A percentile compares a stretch with the other conserved stretches of the same genome.
These are phyloP conservation scores for Suhomyces sp. DNA, from an alignment of 805 yeast species.

Conservation along the genomic window DNA sequence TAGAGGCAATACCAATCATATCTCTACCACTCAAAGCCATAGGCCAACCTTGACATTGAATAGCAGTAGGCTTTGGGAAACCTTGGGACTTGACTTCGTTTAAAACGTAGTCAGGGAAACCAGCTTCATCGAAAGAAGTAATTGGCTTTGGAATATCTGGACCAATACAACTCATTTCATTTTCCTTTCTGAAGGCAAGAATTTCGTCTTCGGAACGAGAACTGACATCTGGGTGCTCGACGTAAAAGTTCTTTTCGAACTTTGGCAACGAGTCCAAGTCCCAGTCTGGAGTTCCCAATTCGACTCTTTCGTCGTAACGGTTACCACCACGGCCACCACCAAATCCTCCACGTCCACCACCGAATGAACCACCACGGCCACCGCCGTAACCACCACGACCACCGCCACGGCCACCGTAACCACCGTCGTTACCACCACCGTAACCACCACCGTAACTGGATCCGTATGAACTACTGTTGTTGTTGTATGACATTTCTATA, in stretches of 20 bases:
- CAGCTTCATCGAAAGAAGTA: conserved; percentile 91
- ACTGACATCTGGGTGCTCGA: conserved; percentile 77
- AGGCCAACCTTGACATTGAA: conserved; percentile 99
- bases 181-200: conserved; percentile 68
- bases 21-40: conserved; percentile 99
- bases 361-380: conserved; percentile 36
- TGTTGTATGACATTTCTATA: conserved; percentile 41
- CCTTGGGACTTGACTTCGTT: conserved; percentile 88
- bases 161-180: conserved; percentile 86
- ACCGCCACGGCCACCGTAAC: conserved; percentile 18
- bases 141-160: conserved; percentile 91
- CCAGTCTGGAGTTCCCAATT: conserved; percentile 76
- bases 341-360: conserved; percentile 35
- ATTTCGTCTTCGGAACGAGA: conserved; percentile 75
- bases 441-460: conserved; percentile 17
- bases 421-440: conserved; percentile 32
- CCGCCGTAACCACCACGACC: conserved; percentile 36
- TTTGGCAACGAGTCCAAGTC: conserved; percentile 74
- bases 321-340: conserved; percentile 36
- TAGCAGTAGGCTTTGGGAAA: conserved; percentile 90
- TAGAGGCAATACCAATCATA: conserved; percentile 97
- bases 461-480: conserved; percentile 38
- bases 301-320: conserved; percentile 43
- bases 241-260: conserved; percentile 93
- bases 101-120: conserved; percentile 93